Conservation (phyloP, 1,284 basidiomycete genomes). For the Thecaphora frezii region DNA sequence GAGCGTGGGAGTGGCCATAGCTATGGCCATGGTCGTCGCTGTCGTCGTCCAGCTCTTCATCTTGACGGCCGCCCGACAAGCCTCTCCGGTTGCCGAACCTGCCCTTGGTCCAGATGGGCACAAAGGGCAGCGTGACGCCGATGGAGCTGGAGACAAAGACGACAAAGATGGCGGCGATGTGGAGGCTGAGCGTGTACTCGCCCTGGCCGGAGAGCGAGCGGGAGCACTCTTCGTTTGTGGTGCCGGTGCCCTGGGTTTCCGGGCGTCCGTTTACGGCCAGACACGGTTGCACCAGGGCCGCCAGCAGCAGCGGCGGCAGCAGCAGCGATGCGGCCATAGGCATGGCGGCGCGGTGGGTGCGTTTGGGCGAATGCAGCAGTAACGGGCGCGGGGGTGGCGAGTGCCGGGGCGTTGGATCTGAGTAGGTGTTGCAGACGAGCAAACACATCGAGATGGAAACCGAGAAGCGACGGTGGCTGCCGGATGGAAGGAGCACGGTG, state of each 20-base stretch:
- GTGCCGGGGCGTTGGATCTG: too few relatives aligned
- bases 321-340: too few relatives aligned
- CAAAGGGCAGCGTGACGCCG: neutral
- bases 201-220: neutral
- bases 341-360: too few relatives aligned
- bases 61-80: neutral
- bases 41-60: neutral
- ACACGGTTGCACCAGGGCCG: too few relatives aligned
- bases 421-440: too few relatives aligned
- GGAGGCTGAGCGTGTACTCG: neutral
- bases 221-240: neutral
- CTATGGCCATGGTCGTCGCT: neutral
- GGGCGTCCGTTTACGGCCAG: neutral
- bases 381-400: too few relatives aligned
- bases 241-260: neutral
- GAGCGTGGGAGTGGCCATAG: neutral
- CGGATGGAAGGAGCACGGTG: too few relatives aligned
- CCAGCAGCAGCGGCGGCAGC: too few relatives aligned
- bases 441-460: too few relatives aligned
- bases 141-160: constrained; percentile 1
- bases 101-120: neutral
- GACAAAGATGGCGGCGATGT: constrained; percentile 1
- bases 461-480: too few relatives aligned
- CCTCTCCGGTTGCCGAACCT: neutral
- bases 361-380: too few relatives aligned